Evolutionary conservation across 768 basidiomycete genomes (phyloP), one percentile per base, ranked within the genome.

Genomic region (Mycena vitilis): DNA sequence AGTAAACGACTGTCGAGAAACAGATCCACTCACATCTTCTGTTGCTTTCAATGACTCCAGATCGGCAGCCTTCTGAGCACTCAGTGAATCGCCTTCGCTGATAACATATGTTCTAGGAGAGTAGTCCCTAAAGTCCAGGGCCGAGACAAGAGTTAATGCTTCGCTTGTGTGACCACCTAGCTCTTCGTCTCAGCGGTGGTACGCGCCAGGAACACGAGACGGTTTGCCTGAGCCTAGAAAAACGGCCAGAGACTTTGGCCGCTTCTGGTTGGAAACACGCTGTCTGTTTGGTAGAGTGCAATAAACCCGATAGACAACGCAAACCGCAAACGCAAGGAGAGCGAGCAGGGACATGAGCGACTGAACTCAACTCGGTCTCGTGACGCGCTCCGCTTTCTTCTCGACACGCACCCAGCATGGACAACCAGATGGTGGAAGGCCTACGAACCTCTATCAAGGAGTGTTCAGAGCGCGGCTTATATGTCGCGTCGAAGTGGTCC

Each of bases 121-220:
- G 78, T 96, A 99, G 49, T 92, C 88, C 15, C 81, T 74, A 67
- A 92, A 91, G 76, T 96, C 89, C 30, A 99, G 79, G 15, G 89
- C 81, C 3, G 91, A 91, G 34, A 93, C 63, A 34, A 98, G 83
- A 40, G 85, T 82, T 70, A 97, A 78, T 49, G 91, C 92, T 83
- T 99, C 98, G 69, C 87, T 89, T 18, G 96, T 98, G 80, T 99
- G 98, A 0, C 98, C 98, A 52, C 98, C 97, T 98, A 75, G 54
- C 60, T 61, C 66, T 70, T 60, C 71, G 63, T 48, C 68, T 51
- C 63, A 65, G 22, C 64, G 45, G 34, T 40, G 22, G 36, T 42
- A 34, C 30, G 16, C 6, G 13, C 30, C 55, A 38, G 61, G 60
- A 66, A 66, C 56, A 36, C 56, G 23, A 36, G 9, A 37, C 60